These are phyloP conservation scores for Geosmithia morbida DNA, from an alignment of 2,329 filamentous ascomycete genomes.

Conservation along the genomic window DNA sequence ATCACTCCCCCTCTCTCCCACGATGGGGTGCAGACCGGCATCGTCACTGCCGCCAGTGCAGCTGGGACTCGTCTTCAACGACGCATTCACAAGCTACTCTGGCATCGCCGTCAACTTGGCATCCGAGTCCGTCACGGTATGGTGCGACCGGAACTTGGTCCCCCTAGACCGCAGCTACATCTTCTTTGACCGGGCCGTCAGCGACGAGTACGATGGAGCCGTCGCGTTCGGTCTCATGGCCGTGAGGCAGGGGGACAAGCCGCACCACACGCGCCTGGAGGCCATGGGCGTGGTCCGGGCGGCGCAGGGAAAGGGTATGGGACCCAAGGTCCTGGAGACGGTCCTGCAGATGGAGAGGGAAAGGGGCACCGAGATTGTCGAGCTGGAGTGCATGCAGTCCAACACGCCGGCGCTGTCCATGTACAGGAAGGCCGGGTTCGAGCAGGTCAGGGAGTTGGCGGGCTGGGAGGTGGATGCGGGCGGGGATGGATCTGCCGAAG, in stretches of 20 bases:
- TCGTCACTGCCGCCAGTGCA: not conserved
- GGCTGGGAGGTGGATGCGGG: constrained; percentile 5
- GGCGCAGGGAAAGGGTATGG: constrained; percentile 6
- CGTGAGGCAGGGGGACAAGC: constrained; percentile 5
- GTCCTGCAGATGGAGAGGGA: constrained; percentile 4
- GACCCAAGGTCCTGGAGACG: constrained; percentile 3
- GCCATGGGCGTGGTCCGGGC: constrained; percentile 7
- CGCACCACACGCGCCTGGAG: constrained; percentile 6
- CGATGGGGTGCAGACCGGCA: not conserved
- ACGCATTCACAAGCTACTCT: not conserved
- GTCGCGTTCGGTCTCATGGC: constrained; percentile 8
- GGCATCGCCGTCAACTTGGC: not conserved
- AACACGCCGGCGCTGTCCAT: constrained; percentile 6
- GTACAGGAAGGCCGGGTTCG: constrained; percentile 7
- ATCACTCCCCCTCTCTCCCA: too few species aligned
- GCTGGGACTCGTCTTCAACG: not conserved
- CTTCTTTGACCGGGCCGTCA: constrained; percentile 1
- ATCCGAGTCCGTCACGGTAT: not conserved
- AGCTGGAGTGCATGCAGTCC: constrained; percentile 8
- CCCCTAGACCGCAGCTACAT: constrained; percentile 3
- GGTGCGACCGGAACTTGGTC: not conserved
- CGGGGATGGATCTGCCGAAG: not conserved
- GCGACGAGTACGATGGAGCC: constrained; percentile 1
- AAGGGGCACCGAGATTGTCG: constrained; percentile 4
- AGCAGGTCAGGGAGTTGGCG: constrained; percentile 4